phyloP scores from a whole-genome alignment of 2,329 filamentous ascomycete genomes.

The Aspergillus terreus region DNA sequence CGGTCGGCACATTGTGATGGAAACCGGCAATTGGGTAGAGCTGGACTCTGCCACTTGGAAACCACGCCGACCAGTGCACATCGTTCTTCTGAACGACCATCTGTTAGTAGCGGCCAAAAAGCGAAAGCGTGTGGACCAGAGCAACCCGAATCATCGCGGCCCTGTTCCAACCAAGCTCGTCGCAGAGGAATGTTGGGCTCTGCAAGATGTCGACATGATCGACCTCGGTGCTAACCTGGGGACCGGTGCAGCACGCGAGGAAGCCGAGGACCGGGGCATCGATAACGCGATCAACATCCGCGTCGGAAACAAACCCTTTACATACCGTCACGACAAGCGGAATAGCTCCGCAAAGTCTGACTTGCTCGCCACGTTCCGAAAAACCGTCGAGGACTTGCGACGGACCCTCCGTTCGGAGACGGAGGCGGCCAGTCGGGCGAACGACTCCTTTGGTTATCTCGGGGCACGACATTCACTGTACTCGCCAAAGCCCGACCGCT shows the following conservation, averaged over 20 bases:
- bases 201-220: conserved; percentile 88
- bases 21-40: conserved; percentile 92
- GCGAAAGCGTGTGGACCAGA: conserved; percentile 78
- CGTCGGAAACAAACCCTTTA: conserved; percentile 85
- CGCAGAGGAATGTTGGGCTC: conserved; percentile 88
- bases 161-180: conserved; percentile 68
- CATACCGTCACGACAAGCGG: conserved; percentile 83
- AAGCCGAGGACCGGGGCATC: conserved; percentile 57
- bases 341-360: conserved; percentile 75
- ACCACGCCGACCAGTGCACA: conserved; percentile 79
- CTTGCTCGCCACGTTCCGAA: conserved; percentile 83
- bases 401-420: conserved; percentile 82
- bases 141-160: conserved; percentile 42
- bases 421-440: conserved; percentile 78
- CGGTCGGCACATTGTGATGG: conserved; percentile 90
- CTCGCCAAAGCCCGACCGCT: conserved; percentile 72
- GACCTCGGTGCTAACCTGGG: conserved; percentile 64
- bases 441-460: conserved; percentile 83
- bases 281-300: conserved; percentile 87
- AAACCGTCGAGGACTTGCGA: conserved; percentile 86
- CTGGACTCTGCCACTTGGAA: conserved; percentile 98
- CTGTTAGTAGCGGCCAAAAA: conserved; percentile 86
- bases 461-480: conserved; percentile 69
- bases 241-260: conserved; percentile 33
- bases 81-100: conserved; percentile 93